A percentile compares a stretch with the other conserved stretches of the same genome.
Conservation (phyloP, 2,329 filamentous ascomycete species). For the Ceratocystis cacaofunesta region DNA sequence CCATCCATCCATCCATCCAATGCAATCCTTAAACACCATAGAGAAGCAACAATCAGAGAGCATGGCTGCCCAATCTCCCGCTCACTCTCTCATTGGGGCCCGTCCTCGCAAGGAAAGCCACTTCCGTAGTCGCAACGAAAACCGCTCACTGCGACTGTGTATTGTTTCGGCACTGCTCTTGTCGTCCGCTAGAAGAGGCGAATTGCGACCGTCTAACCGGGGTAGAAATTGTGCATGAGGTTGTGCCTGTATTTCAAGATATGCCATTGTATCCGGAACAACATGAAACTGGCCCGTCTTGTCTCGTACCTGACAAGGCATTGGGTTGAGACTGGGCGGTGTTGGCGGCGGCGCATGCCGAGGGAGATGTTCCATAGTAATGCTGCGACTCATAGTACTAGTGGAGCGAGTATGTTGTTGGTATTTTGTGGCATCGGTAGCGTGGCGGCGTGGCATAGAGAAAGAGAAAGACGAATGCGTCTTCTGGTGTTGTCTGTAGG, state of each 20-base stretch:
- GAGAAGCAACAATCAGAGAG: not conserved
- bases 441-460: slow-evolving; percentile 1
- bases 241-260: slow-evolving; percentile 12
- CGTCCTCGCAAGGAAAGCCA: slow-evolving; percentile 3
- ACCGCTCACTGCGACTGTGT: slow-evolving; percentile 1
- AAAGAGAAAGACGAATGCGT: slow-evolving; percentile 1
- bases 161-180: not conserved
- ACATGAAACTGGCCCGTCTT: slow-evolving; percentile 13
- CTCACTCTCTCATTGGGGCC: not conserved
- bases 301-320: slow-evolving; percentile 13
- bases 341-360: slow-evolving; percentile 4
- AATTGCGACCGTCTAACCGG: not conserved
- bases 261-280: slow-evolving; percentile 8
- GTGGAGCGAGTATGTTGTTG: not conserved
- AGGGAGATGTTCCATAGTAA: slow-evolving; percentile 2
- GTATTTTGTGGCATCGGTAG: not conserved
- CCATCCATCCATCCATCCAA: not conserved
- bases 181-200: not conserved
- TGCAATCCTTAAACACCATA: not conserved
- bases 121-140: slow-evolving; percentile 4
- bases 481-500: not conserved
- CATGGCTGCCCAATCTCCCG: not conserved
- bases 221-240: not conserved
- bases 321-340: slow-evolving; percentile 2
- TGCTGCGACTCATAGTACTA: slow-evolving; percentile 11